Evolutionary conservation across 108 stramenopile genomes (phyloP).

Genomic region (Cyclostephanos tholiformis): DNA sequence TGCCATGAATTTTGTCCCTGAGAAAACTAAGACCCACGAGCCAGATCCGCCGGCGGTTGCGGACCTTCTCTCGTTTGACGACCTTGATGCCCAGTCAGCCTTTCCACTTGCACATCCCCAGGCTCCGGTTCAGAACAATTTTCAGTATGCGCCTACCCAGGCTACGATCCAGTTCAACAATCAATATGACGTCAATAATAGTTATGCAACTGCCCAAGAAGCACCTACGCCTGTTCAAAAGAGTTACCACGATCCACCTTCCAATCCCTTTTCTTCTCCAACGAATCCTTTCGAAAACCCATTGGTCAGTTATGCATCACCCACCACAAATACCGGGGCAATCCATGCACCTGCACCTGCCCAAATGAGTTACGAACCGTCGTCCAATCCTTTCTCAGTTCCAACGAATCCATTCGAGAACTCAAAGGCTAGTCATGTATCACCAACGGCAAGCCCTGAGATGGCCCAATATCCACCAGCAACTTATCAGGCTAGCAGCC

Average conservation of each 20-base stretch:
- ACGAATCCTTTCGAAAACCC: too few species aligned
- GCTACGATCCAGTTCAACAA: not conserved
- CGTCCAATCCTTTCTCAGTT: conserved; percentile 2
- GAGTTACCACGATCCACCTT: too few species aligned
- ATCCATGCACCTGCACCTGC: conserved; percentile 18
- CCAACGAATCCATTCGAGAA: conserved; percentile 8
- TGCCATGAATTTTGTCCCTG: not conserved
- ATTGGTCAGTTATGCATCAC: too few species aligned
- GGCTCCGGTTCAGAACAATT: not conserved
- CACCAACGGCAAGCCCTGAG: not conserved
- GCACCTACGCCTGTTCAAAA: too few species aligned
- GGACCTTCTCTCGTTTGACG: conserved; percentile 48
- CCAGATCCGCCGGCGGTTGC: conserved; percentile 29
- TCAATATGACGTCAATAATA: not conserved
- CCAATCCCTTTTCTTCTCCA: too few species aligned
- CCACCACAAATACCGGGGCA: too few species aligned
- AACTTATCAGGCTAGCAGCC: not conserved
- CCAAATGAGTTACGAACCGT: conserved; percentile 19
- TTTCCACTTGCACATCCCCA: conserved; percentile 16
- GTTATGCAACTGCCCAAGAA: not conserved
- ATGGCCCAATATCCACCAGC: not conserved
- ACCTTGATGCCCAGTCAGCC: conserved; percentile 9
- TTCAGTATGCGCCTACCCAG: too few species aligned
- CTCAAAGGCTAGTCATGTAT: not conserved
- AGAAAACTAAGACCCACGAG: not conserved